Base-by-base conservation (phyloP, 108 stramenopile genomes). In the Nitzschia sp. region DNA sequence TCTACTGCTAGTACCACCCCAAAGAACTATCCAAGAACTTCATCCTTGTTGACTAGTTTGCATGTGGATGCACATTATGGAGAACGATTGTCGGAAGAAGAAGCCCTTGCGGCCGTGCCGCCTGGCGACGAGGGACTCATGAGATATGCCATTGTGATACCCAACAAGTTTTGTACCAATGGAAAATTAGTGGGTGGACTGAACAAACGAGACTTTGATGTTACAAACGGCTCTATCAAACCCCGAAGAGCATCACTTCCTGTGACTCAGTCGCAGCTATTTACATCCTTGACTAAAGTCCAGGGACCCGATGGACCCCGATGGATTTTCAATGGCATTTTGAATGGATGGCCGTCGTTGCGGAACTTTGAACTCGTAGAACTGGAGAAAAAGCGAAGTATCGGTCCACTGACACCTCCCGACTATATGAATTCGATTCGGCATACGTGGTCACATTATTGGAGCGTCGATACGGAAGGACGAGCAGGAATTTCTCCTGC, bases 331-430 rank as follows among this genome's bases (percentile, higher is more conserved):
- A 66, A 71, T 34, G 85, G 85, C 8, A 70, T 80, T 6, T 54
- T 90, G 46, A 86, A 86, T 67, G 89, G 85, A 8, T 90, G 89
- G 89, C 85, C 89, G 1, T 78, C 75, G 11, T 60, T 90, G 38
- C 36, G 49, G 15, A 59, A 68, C 34, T 81, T 90, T 46, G 81
- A 86, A 54, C 47, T 86, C 3, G 35, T 85, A 36, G 67, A 34
- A 13, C 42, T 85, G 31, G 85, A 83, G 47, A 58, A 62, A 46
- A 77, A 66, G 66, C 33, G 78, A 19, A 51, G 56, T 11, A 25
- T 83, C 2, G 76, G 76, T 32, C 63, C 68, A 59, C 30, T 77
- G 19, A 64, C 61, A 32, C 27, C 76, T 49, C 76, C 76, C 17
- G 56, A 70, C 26, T 77, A 70, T 35, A 42, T 76, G 61, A 48